phyloP scores from a whole-genome alignment of 2,329 filamentous ascomycete species.

The Apiospora marii region DNA sequence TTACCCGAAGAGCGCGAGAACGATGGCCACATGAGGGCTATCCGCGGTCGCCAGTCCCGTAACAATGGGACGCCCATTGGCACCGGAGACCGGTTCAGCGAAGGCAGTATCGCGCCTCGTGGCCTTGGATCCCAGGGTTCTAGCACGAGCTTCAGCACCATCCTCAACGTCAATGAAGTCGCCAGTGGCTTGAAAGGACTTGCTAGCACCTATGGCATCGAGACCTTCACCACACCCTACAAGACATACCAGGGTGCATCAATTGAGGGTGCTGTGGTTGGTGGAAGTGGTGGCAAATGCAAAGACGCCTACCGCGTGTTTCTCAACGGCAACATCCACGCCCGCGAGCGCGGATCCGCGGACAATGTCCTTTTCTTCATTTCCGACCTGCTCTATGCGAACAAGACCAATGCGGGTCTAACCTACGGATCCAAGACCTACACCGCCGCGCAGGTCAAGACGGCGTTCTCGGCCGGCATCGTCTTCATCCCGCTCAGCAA shows the following conservation, averaged over 20 bases:
- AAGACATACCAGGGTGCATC: slow-evolving; percentile 51
- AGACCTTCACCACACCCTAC: slow-evolving; percentile 50
- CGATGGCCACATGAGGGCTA: slow-evolving; percentile 7
- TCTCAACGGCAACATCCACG: slow-evolving; percentile 62
- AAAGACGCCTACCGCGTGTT: slow-evolving; percentile 56
- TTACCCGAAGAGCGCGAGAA: slow-evolving; percentile 23
- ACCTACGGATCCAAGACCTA: slow-evolving; percentile 60
- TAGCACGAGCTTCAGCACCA: slow-evolving; percentile 44
- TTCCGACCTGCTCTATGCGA: slow-evolving; percentile 62
- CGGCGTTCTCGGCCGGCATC: slow-evolving; percentile 59
- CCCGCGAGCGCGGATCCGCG: slow-evolving; percentile 64
- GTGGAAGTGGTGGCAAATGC: slow-evolving; percentile 47
- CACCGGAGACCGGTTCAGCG: slow-evolving; percentile 47
- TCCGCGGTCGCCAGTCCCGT: slow-evolving; percentile 18
- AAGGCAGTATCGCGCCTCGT: slow-evolving; percentile 48
- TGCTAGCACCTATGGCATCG: slow-evolving; percentile 48
- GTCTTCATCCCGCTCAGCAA: slow-evolving; percentile 62
- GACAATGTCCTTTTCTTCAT: slow-evolving; percentile 66
- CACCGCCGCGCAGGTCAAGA: slow-evolving; percentile 59
- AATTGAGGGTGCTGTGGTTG: slow-evolving; percentile 51
- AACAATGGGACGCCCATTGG: slow-evolving; percentile 36
- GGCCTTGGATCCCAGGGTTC: slow-evolving; percentile 49
- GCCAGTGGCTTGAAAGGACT: slow-evolving; percentile 50
- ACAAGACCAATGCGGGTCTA: slow-evolving; percentile 56
- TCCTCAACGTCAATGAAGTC: slow-evolving; percentile 52